Base-by-base conservation (phyloP, 768 basidiomycete genomes). In the Boletus sensibilis region DNA sequence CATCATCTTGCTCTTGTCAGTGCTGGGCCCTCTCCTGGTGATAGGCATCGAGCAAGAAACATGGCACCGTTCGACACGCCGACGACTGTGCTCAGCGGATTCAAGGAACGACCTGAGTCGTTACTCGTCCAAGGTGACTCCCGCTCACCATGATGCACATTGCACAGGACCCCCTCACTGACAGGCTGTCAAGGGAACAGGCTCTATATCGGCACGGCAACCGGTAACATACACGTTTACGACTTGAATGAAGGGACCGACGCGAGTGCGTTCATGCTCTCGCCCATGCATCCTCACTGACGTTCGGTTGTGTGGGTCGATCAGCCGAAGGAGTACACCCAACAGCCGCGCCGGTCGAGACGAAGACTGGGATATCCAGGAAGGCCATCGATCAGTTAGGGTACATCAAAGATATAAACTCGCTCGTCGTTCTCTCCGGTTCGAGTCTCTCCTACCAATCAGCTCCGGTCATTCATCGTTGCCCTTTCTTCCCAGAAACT, bases 371-470 rank as follows among this genome's bases (percentile, higher is more conserved):
- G 13, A 68, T 93, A 34, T 78, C 83, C 27, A 76, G 83, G 61
- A 84, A 80, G 65, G 78, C 90, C 14, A 89, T 99, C 41, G 96
- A 98, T 53, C 93, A 95, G 67, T 76, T 99, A 3, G 92, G 87
- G 0, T 88, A 86, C 51, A 80, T 98, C 60, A 86, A 86, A 59
- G 90, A 93, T 62, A 81, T 91, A n/a, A 88, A 92, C 64, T 89
- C 91, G 4, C 76, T 99, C 23, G 86, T 92, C 3, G 78, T 90
- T 5, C 80, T 98, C 5, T 90, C 92, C 25, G 95, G 95, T 93
- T 53, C 34, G 66, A 20, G 53, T 56, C 80, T 63, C 39, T 41
- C 34, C 29, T 31, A 14, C 23, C 34, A 18, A 14, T 41, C 38
- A 5, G 7, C n/a, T 9, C n/a, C 16, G 9, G 33, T 49, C 45